phyloP scores from a whole-genome alignment of 1,284 basidiomycete species.

The Ceratobasidium sp. region DNA sequence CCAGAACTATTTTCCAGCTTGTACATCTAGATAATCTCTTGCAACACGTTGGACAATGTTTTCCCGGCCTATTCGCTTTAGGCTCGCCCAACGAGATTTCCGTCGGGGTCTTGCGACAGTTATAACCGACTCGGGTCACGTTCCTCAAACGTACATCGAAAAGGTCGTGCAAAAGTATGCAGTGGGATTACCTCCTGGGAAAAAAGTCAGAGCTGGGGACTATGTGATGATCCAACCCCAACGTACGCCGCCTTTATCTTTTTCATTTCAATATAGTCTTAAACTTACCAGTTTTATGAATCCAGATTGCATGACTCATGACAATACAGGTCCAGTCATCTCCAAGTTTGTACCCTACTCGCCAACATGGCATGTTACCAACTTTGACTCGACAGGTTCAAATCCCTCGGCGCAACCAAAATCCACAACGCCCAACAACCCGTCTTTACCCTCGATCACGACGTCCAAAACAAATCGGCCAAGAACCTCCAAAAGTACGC shows the following conservation, averaged over 20 bases:
- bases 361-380: neutral
- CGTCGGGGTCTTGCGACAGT: constrained; percentile 29
- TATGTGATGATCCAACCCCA: constrained; percentile 99
- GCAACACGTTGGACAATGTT: neutral
- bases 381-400: constrained; percentile 68
- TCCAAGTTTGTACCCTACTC: constrained; percentile 69
- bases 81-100: constrained; percentile 13
- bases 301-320: constrained; percentile 86
- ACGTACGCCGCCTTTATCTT: constrained; percentile 53
- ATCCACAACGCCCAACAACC: constrained; percentile 85
- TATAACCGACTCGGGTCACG: constrained; percentile 27
- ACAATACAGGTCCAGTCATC: constrained; percentile 98
- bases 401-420: constrained; percentile 89
- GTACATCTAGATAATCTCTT: neutral
- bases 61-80: constrained; percentile 12
- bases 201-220: constrained; percentile 90
- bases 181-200: constrained; percentile 79
- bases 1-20: neutral
- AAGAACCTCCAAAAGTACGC: constrained; percentile 96
- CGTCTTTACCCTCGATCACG: constrained; percentile 97
- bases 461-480: constrained; percentile 95
- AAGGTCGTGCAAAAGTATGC: constrained; percentile 98
- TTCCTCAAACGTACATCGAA: constrained; percentile 93
- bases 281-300: neutral
- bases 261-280: neutral